Conservation (phyloP, 2,329 filamentous ascomycete genomes). For the Akanthomyces dipterigenus region DNA sequence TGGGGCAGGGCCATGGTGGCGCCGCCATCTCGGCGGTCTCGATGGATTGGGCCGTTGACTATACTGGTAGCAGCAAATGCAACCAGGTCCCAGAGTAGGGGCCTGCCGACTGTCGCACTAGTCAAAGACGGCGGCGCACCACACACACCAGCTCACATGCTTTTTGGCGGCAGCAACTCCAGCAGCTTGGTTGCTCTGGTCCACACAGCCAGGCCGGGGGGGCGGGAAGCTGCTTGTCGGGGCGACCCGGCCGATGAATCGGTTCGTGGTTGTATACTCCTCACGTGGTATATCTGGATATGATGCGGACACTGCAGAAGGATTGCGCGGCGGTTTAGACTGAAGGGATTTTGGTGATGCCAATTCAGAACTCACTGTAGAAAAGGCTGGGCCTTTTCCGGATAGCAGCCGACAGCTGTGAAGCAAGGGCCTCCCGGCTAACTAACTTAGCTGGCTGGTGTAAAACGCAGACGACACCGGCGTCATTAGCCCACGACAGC, state of each 20-base stretch:
- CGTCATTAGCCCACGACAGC: not conserved
- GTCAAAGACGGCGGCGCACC: not conserved
- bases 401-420: too few species aligned
- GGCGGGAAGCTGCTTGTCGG: not conserved
- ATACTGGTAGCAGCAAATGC: not conserved
- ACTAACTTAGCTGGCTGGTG: too few species aligned
- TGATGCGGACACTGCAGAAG: not conserved
- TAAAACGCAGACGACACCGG: not conserved
- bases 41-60: not conserved
- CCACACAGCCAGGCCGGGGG: not conserved
- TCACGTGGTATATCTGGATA: not conserved
- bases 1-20: not conserved
- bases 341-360: not conserved
- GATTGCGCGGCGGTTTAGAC: not conserved
- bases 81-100: not conserved
- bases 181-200: too few species aligned
- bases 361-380: not conserved
- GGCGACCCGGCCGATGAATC: slow-evolving; percentile 1
- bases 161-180: not conserved
- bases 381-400: not conserved
- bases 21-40: slow-evolving; percentile 4
- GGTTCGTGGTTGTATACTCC: not conserved
- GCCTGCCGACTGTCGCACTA: not conserved
- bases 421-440: too few species aligned
- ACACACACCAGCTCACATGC: not conserved